phyloP scores from a whole-genome alignment of 768 basidiomycete species.

The Boletus rex-veris region DNA sequence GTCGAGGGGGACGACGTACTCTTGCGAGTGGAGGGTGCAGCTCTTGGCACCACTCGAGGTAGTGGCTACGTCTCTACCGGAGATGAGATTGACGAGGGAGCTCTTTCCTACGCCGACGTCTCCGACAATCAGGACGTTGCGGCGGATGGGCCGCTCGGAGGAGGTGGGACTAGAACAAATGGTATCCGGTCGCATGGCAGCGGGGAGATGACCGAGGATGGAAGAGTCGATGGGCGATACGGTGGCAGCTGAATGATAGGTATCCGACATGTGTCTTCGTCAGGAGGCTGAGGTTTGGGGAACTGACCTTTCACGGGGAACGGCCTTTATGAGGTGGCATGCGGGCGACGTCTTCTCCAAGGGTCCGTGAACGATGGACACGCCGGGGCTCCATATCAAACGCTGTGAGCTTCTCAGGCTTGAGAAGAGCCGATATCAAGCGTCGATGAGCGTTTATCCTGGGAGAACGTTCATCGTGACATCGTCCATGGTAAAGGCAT shows the following conservation, averaged over 20 bases:
- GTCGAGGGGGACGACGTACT: constrained; percentile 20
- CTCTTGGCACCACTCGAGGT: constrained; percentile 32
- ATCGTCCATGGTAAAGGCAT: neutral
- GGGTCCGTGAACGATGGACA: constrained; percentile 5
- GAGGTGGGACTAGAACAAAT: constrained; percentile 13
- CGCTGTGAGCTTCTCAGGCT: too few relatives aligned
- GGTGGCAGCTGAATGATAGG: neutral
- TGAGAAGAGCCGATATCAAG: neutral
- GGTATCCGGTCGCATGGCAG: constrained; percentile 3
- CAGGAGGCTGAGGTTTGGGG: neutral
- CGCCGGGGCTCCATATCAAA: neutral
- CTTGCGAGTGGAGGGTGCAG: constrained; percentile 33
- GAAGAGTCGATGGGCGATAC: neutral
- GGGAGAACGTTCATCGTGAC: neutral
- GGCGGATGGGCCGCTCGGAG: too few relatives aligned
- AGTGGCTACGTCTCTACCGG: constrained; percentile 13
- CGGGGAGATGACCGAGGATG: neutral
- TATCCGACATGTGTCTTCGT: neutral
- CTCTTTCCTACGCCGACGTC: too few relatives aligned
- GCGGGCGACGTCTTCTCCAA: constrained; percentile 1
- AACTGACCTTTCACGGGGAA: neutral
- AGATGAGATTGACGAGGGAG: too few relatives aligned
- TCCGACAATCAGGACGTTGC: too few relatives aligned
- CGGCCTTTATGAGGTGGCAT: constrained; percentile 12
- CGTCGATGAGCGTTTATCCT: constrained; percentile 9